Base-by-base conservation (phyloP, 345 rosid species). In the Citrus cavaleriei region DNA sequence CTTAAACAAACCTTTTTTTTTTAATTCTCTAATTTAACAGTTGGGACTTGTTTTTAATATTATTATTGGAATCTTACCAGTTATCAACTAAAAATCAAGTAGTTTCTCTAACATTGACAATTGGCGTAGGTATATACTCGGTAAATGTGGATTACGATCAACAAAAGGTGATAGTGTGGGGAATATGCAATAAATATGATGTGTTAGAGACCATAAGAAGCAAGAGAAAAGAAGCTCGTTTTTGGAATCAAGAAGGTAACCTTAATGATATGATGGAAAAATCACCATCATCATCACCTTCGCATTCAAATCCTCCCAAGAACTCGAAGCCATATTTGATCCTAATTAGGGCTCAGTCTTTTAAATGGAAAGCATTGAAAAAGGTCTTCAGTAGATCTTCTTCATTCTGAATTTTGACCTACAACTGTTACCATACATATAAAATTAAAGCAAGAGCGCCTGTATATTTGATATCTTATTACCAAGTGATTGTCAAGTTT, bases 111-210 rank as follows among this genome's bases (percentile, higher is more conserved):
- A 46, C 51, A 9, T 63, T 30, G 8, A 63, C 8, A 54, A 16
- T 40, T 32, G n/a, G 22, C 58, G 65, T 88, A 95, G 98, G 98
- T 55, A 93, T 93, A 79, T 87, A 93, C 77, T 92, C 95, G 22
- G 95, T 91, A 70, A 89, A 85, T 61, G 91, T 93, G 57, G 93
- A 95, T 60, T 87, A 84, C 54, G 58, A 80, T 68, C 85, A 93
- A 51, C 98, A 93, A 65, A 95, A 93, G 84, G 97, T 89, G 83
- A 90, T 89, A 1, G 97, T 91, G 12, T 95, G 98, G 98, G 97
- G 97, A 28, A 93, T 95, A 35, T 95, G 97, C 87, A 91, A 95
- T 88, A 95, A 93, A 63, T 59, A 88, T 68, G 89, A 87, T 42
- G 97, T 93, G 67, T 77, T 95, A 65, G 79, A 78, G 21, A 92